Conservation (phyloP, 495 filamentous ascomycete genomes). For the Penicillium odoratum region DNA sequence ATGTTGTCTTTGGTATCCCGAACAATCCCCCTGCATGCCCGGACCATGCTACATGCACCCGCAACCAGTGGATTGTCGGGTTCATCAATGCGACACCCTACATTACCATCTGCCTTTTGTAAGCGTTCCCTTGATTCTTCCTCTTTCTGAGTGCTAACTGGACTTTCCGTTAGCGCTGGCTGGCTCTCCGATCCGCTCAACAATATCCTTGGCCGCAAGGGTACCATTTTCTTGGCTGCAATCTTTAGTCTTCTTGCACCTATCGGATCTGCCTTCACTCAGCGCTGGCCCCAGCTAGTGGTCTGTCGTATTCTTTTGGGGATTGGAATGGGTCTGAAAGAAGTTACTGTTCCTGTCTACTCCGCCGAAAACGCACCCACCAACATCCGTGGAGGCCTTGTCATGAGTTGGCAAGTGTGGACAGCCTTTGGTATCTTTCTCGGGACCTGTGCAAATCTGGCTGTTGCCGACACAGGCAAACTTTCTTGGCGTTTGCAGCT, state of each 20-base stretch:
- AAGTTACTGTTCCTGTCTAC: conserved; percentile 64
- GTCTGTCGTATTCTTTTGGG: conserved; percentile 65
- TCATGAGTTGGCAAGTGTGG: conserved; percentile 88
- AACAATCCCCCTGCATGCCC: conserved; percentile 42
- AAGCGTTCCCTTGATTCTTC: conserved; percentile 6
- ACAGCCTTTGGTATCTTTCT: conserved; percentile 80
- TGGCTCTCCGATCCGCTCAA: conserved; percentile 76
- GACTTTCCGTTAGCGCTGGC: conserved; percentile 44
- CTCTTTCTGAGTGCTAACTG: neutral
- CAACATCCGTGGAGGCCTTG: conserved; percentile 71
- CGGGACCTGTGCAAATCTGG: conserved; percentile 70
- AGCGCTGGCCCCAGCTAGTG: conserved; percentile 64
- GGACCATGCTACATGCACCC: conserved; percentile 22
- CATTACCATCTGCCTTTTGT: conserved; percentile 45
- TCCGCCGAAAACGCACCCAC: conserved; percentile 77
- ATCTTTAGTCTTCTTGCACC: conserved; percentile 62
- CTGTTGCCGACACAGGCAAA: conserved; percentile 52
- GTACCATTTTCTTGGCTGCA: conserved; percentile 66
- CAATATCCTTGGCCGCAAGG: conserved; percentile 62
- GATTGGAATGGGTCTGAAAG: conserved; percentile 67
- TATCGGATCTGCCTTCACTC: conserved; percentile 64
- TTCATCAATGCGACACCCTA: conserved; percentile 47
- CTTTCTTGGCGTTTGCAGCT: conserved; percentile 78
- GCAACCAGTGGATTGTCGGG: conserved; percentile 47
- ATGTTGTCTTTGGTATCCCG: conserved; percentile 44